Conservation (phyloP, 805 yeast species). For the Wickerhamomyces bovis region DNA sequence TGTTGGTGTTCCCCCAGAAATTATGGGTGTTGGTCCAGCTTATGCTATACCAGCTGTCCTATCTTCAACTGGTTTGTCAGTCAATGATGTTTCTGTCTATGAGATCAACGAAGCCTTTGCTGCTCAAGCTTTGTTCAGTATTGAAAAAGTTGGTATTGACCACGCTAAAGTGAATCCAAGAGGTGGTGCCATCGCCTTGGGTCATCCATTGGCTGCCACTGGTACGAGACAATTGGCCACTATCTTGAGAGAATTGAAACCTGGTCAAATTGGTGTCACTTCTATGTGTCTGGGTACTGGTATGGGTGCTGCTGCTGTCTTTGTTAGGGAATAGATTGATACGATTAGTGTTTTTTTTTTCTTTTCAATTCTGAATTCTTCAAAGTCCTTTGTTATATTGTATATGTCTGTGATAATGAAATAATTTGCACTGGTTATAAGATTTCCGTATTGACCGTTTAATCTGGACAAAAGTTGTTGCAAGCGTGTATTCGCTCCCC, state of each 20-base stretch:
- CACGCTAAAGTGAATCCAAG: constrained; percentile 71
- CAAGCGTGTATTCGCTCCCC: no score
- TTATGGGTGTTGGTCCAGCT: constrained; percentile 98
- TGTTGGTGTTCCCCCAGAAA: constrained; percentile 94
- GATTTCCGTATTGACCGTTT: no score
- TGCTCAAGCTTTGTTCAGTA: constrained; percentile 81
- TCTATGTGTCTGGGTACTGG: constrained; percentile 99
- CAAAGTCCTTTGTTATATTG: not conserved
- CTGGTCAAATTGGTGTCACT: constrained; percentile 82
- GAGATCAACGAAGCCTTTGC: constrained; percentile 98
- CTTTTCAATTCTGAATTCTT: not conserved
- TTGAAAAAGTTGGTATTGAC: constrained; percentile 62
- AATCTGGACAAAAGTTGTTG: no score
- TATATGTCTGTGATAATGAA: no score
- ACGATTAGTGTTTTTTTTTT: not conserved
- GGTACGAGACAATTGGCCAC: constrained; percentile 95
- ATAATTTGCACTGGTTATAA: no score
- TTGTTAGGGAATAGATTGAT: constrained; percentile 59
- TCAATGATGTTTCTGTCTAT: constrained; percentile 64
- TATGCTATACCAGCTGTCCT: constrained; percentile 86
- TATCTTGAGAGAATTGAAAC: constrained; percentile 67
- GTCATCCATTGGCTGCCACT: constrained; percentile 89
- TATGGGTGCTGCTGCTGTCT: constrained; percentile 94
- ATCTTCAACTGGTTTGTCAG: constrained; percentile 49
- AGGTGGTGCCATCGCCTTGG: constrained; percentile 96